A percentile compares a stretch with the other conserved stretches of the same genome.
phyloP scores from a whole-genome alignment of 305 asterid genomes.

The Solanum hybrid region DNA sequence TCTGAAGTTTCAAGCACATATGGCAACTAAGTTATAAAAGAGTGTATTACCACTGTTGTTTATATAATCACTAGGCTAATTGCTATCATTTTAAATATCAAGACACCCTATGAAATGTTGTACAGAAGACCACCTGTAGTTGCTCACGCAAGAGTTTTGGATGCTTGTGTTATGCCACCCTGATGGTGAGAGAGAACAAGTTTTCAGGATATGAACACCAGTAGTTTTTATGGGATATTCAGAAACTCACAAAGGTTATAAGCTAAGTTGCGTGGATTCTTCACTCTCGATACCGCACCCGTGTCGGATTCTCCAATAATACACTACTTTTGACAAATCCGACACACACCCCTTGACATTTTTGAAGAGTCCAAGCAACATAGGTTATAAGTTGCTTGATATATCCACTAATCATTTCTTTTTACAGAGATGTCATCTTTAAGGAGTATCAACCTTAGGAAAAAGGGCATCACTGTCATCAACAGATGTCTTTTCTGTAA shows the following conservation, averaged over 20 bases:
- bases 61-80: not conserved
- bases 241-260: not conserved
- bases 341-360: not conserved
- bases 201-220: not conserved
- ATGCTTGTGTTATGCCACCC: not conserved
- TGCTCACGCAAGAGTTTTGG: not conserved
- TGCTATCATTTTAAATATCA: not conserved
- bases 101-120: not conserved
- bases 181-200: not conserved
- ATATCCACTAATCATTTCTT: not conserved
- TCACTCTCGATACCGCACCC: not conserved
- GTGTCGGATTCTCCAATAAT: not conserved
- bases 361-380: not conserved
- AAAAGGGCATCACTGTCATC: no score
- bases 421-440: not conserved
- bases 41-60: not conserved
- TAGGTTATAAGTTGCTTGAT: not conserved
- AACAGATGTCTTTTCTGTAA: no score
- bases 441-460: not conserved
- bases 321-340: not conserved
- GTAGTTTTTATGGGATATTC: not conserved
- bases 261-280: not conserved
- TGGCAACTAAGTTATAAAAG: not conserved
- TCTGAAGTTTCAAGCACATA: not conserved
- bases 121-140: not conserved